Base-by-base conservation (phyloP, 768 basidiomycete genomes). In the Scleroderma bovista region DNA sequence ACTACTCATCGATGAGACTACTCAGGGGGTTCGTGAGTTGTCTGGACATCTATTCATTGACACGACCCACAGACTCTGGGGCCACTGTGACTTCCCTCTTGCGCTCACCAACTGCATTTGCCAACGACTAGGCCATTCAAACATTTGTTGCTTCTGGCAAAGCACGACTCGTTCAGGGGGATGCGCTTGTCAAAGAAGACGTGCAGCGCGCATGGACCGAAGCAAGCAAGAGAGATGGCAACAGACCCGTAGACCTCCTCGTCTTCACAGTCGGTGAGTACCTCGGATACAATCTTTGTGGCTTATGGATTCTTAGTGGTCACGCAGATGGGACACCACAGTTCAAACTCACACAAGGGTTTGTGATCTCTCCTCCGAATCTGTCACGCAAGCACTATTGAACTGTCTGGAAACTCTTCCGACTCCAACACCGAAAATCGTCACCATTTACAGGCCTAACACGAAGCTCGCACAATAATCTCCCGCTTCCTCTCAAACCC, bases 1-100 rank as follows among this genome's bases (percentile, higher is more conserved):
- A 81, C 63, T 62, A 68, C 47, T 56, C 78, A 26, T 67, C 77
- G 1, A 36, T 76, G 39, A 65, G 75, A n/a, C 65, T 81, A 7
- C 70, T 80, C 11, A 69, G 78, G 78, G 51, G 23, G 71, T 60
- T 16, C 34, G 3, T 47, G 17, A 6, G 15, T 20, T 20, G 10
- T 1, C 20, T 2, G 3, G 11, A 20, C 20, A 1, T 4, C 6
- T n/a, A 17, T n/a, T 2, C 1, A 23, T 38, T 38, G 13, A 7
- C 32, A 52, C 39, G 16, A 26, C 46, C 44, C 49, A 24, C 56
- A 86, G 85, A 69, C 6, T 64, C 72, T 45, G 84, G 84, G 34
- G 71, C 77, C 3, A 79, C 73, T 2, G 79, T 86, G 1, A 83
- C 83, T 0, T 86, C 83, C 56, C 71, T 86, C 12, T 71, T 87